phyloP scores from a whole-genome alignment of 805 yeast species.

The Schizosaccharomyces octosporus region DNA sequence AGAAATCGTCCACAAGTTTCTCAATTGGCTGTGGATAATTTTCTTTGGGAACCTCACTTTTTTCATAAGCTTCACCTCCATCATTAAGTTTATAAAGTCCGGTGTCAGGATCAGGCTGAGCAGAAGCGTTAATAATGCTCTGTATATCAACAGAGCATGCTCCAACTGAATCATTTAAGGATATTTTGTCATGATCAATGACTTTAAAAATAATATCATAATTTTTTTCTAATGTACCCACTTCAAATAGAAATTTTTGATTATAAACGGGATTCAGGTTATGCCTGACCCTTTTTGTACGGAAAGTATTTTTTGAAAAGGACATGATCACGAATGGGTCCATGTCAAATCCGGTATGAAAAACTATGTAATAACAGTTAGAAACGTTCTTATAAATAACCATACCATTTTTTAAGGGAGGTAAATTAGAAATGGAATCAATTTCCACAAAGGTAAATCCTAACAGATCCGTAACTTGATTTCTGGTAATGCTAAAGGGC shows the following conservation, averaged over 20 bases:
- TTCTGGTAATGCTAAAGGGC: neutral
- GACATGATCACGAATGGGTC: conserved; percentile 88
- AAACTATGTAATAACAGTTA: conserved; percentile 15
- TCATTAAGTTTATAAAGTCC: conserved; percentile 11
- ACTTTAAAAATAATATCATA: conserved; percentile 48
- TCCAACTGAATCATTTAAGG: conserved; percentile 68
- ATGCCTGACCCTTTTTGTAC: conserved; percentile 68
- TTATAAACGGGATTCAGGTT: conserved; percentile 61
- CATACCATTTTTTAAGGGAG: conserved; percentile 37
- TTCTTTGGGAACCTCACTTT: neutral
- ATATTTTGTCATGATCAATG: conserved; percentile 60
- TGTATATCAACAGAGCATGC: conserved; percentile 30
- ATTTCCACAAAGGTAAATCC: conserved; percentile 68
- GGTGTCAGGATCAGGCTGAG: conserved; percentile 14
- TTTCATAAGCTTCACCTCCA: neutral
- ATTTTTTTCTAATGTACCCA: conserved; percentile 36
- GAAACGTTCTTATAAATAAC: neutral
- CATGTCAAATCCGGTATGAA: conserved; percentile 69
- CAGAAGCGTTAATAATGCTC: conserved; percentile 19
- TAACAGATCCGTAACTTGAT: conserved; percentile 8
- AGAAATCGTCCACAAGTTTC: neutral
- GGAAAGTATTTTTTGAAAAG: conserved; percentile 65
- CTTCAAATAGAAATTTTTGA: conserved; percentile 58
- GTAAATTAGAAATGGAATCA: conserved; percentile 47
- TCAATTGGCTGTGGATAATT: conserved; percentile 4